Conservation (phyloP, 257 asterid species). For the Vinca minor region DNA sequence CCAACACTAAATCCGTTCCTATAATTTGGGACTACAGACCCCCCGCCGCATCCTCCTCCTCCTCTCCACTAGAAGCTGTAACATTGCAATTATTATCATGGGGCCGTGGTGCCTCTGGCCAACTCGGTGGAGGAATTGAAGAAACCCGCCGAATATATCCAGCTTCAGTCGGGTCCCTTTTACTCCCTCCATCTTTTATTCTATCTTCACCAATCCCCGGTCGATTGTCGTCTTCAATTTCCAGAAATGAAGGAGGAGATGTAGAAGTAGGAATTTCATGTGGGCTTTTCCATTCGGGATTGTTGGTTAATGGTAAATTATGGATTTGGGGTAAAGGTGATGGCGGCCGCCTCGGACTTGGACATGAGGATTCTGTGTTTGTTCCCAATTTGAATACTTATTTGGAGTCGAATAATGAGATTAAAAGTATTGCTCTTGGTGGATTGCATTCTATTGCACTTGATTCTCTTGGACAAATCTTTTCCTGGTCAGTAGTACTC, state of each 20-base stretch:
- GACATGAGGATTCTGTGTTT: constrained; percentile 63
- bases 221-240: constrained; percentile 26
- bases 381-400: constrained; percentile 55
- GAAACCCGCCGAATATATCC: constrained; percentile 75
- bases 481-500: constrained; percentile 60
- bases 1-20: constrained; percentile 24
- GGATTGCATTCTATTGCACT: constrained; percentile 90
- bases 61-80: constrained; percentile 13
- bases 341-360: constrained; percentile 92
- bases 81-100: constrained; percentile 67
- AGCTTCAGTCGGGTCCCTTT: constrained; percentile 49
- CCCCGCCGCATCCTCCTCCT: constrained; percentile 6
- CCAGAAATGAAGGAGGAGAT: constrained; percentile 3
- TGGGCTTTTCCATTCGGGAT: constrained; percentile 84
- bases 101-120: constrained; percentile 99
- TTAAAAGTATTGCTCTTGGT: constrained; percentile 62
- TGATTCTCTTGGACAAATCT: constrained; percentile 60
- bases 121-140: constrained; percentile 84
- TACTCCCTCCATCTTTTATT: constrained; percentile 42
- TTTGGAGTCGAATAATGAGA: constrained; percentile 26
- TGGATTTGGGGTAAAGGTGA: constrained; percentile 99
- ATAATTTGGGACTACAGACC: constrained; percentile 40
- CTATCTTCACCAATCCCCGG: constrained; percentile 60
- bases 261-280: constrained; percentile 68
- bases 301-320: constrained; percentile 62